Conservation (phyloP, 1,284 basidiomycete species). For the Moesziomyces sp. region DNA sequence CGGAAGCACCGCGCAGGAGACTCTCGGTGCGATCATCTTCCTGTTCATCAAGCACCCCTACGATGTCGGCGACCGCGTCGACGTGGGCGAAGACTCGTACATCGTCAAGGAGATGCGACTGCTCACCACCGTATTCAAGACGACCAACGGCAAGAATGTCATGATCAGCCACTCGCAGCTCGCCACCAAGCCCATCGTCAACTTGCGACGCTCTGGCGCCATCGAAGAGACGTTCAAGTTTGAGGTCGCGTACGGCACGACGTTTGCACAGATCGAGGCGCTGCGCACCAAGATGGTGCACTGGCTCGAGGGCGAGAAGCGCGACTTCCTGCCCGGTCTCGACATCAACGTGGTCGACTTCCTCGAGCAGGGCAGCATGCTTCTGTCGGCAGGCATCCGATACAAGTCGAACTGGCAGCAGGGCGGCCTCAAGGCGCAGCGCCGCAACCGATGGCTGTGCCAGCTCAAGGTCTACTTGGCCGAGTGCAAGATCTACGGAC, state of each 20-base stretch:
- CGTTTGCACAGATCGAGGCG: constrained; percentile 83
- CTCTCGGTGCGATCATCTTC: constrained; percentile 83
- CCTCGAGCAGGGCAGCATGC: constrained; percentile 82
- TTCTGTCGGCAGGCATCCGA: constrained; percentile 82
- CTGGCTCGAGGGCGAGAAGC: constrained; percentile 75
- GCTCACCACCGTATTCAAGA: constrained; percentile 74
- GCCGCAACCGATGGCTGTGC: constrained; percentile 91
- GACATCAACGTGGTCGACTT: constrained; percentile 74
- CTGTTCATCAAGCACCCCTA: constrained; percentile 85
- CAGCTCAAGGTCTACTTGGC: constrained; percentile 80
- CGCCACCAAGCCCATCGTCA: constrained; percentile 72
- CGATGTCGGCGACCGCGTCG: constrained; percentile 80
- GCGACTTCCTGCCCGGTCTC: constrained; percentile 65
- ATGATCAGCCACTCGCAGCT: constrained; percentile 47
- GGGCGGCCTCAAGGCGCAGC: constrained; percentile 77
- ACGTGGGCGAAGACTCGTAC: constrained; percentile 72
- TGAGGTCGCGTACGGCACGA: constrained; percentile 82
- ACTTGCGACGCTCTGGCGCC: constrained; percentile 76
- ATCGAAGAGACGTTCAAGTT: constrained; percentile 83
- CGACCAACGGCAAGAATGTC: constrained; percentile 42
- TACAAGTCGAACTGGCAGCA: constrained; percentile 87
- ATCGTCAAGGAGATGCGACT: constrained; percentile 88
- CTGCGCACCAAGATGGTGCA: constrained; percentile 83
- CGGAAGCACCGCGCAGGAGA: constrained; percentile 75
- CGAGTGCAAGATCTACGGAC: constrained; percentile 80